Evolutionary conservation across 73 alveolate genomes (phyloP).

Genomic region (Paramecium sonneborni): DNA sequence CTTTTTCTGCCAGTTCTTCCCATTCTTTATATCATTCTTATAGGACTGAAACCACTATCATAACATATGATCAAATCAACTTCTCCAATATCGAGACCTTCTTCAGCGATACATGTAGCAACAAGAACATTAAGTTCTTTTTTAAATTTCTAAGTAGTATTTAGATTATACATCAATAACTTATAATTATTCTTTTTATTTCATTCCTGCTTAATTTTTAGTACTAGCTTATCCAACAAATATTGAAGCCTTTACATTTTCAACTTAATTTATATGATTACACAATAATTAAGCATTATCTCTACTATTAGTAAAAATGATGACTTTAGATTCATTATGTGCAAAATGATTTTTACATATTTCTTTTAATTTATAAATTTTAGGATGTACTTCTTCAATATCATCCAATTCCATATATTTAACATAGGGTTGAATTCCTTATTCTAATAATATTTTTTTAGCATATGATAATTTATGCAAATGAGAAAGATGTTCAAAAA

Average conservation of each 20-base stretch:
- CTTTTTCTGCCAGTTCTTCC: slow-evolving; percentile 91
- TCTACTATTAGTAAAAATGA: slow-evolving; percentile 75
- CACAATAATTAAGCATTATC: slow-evolving; percentile 77
- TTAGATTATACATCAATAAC: slow-evolving; percentile 60
- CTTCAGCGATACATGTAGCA: slow-evolving; percentile 91
- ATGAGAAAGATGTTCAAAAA: not conserved
- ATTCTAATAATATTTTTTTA: slow-evolving; percentile 47
- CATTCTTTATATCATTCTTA: slow-evolving; percentile 84
- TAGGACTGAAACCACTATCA: slow-evolving; percentile 84
- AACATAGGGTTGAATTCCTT: slow-evolving; percentile 38
- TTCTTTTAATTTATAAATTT: slow-evolving; percentile 40
- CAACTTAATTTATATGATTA: slow-evolving; percentile 64
- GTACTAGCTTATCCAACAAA: slow-evolving; percentile 78
- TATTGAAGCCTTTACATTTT: slow-evolving; percentile 53
- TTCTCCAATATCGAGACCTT: slow-evolving; percentile 88
- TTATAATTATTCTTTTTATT: slow-evolving; percentile 68
- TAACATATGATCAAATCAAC: slow-evolving; percentile 79
- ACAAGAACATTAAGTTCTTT: slow-evolving; percentile 75
- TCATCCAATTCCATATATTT: slow-evolving; percentile 42
- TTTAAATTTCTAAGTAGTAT: not conserved
- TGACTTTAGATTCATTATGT: slow-evolving; percentile 59
- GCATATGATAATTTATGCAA: slow-evolving; percentile 34
- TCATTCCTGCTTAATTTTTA: slow-evolving; percentile 67
- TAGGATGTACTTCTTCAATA: slow-evolving; percentile 54
- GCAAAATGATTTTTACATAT: slow-evolving; percentile 19